Base-by-base conservation (phyloP, 805 yeast species). In the Starmerella riodocensis region DNA sequence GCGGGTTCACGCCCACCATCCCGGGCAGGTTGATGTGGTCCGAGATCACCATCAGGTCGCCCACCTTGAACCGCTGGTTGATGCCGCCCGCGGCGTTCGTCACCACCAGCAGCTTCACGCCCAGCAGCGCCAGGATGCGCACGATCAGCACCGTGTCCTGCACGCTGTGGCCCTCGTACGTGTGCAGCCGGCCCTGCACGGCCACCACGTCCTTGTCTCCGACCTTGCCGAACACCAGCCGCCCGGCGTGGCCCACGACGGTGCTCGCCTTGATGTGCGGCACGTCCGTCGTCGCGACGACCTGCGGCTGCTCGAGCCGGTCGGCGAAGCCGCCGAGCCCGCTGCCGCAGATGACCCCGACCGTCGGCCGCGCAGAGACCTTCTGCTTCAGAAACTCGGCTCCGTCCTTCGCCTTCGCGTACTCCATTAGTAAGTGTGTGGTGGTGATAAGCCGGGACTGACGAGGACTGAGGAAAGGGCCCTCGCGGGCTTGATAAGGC, bases 21-120 rank as follows among this genome's bases (percentile, higher is more conserved):
- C 98, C 97, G 0, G 96, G 94, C 39, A 88, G 55, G 57, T 86
- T 85, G 52, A 88, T 70, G 58, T 88, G 98, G 45, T 86, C 98
- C 48, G 70, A 70, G 47, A 88, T 72, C 34, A 91, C 68, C 97
- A 91, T 88, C 48, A 88, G 64, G 54, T 91, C 96, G 24, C 96
- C 95, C 2, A 88, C 81, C 38, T 67, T 67, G 58, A 60, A 86
- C 4, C 52, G 54, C 2, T 71, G 60, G 52, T 84, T 79, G 33
- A 80, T 59, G 1, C 95, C 96, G 33, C 97, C 98, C 2, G 95
- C 93, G 1, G 98, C 98, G 60, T 88, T 88, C n/a, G 97, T 88
- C 8, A 78, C 93, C 19, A 88, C 64, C 31, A 88, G 64, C 3
- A 67, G 65, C 32, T 66, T 59, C 22, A 77, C 74, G 0, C 78